Base-by-base conservation (phyloP, 345 rosid species). In the Garcia nutans region DNA sequence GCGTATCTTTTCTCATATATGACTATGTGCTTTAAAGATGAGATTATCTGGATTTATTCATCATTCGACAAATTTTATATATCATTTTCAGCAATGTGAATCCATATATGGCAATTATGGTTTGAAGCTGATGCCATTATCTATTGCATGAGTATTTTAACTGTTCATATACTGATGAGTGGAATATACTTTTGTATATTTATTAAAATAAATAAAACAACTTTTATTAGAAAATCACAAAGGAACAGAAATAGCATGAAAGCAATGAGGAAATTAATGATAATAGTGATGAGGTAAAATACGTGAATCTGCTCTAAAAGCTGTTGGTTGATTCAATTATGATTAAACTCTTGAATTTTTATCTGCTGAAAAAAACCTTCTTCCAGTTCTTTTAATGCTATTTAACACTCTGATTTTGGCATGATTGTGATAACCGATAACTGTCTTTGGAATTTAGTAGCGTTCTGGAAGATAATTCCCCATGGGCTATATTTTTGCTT, bases 191-290 rank as follows among this genome's bases (percentile, higher is more conserved):
- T 52, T 52, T 52, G 19, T 52, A 52, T 52, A 15, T 52, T 52
- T 52, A 52, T 15, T 52, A 52, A 15, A 8, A 47, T 47, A 37
- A 37, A 47, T 10, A 47, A 47, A 54, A 54, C 6, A 50, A 3
- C 11, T 42, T 44, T 11, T 66, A 54, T 33, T 64, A 66, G 54
- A 19, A 66, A 22, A 66, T 52, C 50, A 22, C 12, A 49, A 26
- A 24, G 8, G 15, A 49, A 50, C 33, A 28, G 44, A 41, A 70
- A 56, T 19, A 47, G 41, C 47, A 61, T 41, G 23, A 31, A 55
- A 31, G 23, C 45, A 70, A 55, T 55, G 26, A 71, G 49, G 64
- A 57, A 71, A 71, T 52, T 56, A n/a, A 37, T 56, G 50, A 55
- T 22, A 70, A 52, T 31, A 28, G 45, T 0, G 41, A 37, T 37